These are phyloP conservation scores for Nicotiana tomentosiformis DNA, from an alignment of 257 asterid genomes.

Conservation along the genomic window DNA sequence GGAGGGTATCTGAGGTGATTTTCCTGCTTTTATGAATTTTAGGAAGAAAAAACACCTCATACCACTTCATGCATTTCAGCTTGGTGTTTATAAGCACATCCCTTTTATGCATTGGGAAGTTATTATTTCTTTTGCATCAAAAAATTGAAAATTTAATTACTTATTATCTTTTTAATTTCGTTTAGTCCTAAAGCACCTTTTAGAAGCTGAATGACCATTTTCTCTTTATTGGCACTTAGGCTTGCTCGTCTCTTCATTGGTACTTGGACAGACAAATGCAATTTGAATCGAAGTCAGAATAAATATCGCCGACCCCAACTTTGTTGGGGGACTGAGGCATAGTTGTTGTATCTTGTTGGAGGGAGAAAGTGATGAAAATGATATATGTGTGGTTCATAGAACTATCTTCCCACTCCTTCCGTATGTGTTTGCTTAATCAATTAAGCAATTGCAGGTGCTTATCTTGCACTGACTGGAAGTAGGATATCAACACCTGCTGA, in stretches of 20 bases:
- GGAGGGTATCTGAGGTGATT: not conserved
- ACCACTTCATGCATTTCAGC: not conserved
- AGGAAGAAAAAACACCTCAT: not conserved
- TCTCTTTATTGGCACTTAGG: not conserved
- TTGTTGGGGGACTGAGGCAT: too few species aligned
- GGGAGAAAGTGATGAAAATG: not conserved
- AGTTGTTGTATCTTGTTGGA: not conserved
- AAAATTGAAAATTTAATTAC: too few species aligned
- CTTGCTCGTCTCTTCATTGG: not conserved
- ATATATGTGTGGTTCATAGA: not conserved
- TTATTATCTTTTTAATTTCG: too few species aligned
- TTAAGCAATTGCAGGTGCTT: constrained; percentile 59
- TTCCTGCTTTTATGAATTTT: not conserved
- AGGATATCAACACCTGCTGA: constrained; percentile 90
- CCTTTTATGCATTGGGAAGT: not conserved
- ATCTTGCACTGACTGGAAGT: constrained; percentile 91
- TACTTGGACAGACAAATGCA: not conserved
- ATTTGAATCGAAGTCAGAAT: not conserved
- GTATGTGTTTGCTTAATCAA: not conserved
- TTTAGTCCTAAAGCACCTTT: not conserved
- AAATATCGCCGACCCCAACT: too few species aligned
- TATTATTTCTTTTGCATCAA: not conserved
- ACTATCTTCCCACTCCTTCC: not conserved
- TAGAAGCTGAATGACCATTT: not conserved
- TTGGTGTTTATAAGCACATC: not conserved